phyloP scores from a whole-genome alignment of 176 grass and related monocot species.

The Oropetium thomaeum region DNA sequence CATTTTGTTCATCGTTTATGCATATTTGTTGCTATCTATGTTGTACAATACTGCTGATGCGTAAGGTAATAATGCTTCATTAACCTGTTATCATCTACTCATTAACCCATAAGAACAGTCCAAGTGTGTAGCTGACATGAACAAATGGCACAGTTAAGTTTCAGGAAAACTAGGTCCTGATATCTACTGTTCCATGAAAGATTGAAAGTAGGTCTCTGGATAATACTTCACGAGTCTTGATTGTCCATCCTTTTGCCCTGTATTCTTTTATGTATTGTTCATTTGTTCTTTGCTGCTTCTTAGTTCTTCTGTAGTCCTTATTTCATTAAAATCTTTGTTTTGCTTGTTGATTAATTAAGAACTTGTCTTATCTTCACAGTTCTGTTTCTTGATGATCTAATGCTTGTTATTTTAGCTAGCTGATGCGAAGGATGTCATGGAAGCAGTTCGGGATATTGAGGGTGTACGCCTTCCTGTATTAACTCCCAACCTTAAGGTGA shows the following conservation, averaged over 20 bases:
- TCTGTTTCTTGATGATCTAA: not conserved
- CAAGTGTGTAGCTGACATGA: not conserved
- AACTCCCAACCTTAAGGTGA: conserved; percentile 89
- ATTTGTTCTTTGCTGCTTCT: not conserved
- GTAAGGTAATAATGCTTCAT: not conserved
- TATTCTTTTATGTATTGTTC: not conserved
- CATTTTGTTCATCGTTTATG: not conserved
- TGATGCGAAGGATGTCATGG: conserved; percentile 87
- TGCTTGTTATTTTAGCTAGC: conserved; percentile 46
- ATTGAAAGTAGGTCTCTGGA: not conserved
- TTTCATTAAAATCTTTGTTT: not conserved
- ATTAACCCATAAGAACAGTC: not conserved
- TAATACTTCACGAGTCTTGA: not conserved
- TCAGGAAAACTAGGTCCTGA: not conserved
- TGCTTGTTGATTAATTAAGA: not conserved
- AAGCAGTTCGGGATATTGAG: conserved; percentile 59
- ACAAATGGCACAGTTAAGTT: conserved; percentile 6
- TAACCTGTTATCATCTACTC: not conserved
- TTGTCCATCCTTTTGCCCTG: not conserved
- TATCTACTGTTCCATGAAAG: not conserved
- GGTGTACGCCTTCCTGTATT: conserved; percentile 68
- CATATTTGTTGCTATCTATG: not conserved
- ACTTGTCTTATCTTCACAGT: not conserved
- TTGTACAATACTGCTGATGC: not conserved
- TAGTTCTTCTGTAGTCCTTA: conserved; percentile 14